Conservation (phyloP, 495 filamentous ascomycete genomes). For the Aspergillus hancockii region DNA sequence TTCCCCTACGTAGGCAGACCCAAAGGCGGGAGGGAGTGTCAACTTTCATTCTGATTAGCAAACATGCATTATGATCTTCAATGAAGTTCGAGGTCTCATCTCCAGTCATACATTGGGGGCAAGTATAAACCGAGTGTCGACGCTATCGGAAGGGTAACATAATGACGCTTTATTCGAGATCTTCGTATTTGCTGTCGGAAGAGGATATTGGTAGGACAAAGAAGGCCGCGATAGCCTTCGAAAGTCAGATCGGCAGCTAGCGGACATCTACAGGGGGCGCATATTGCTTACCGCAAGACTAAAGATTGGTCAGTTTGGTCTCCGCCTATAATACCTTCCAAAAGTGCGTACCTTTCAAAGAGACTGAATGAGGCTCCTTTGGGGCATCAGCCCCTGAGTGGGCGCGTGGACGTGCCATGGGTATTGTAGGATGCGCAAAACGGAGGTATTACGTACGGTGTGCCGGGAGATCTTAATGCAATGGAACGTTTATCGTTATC, state of each 20-base stretch:
- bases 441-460: not conserved
- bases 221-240: constrained; percentile 58
- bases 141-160: constrained; percentile 50
- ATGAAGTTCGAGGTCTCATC: not conserved
- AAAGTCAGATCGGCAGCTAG: constrained; percentile 21
- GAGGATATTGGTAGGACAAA: constrained; percentile 56
- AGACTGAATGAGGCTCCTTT: constrained; percentile 82
- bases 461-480: not conserved
- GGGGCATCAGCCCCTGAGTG: constrained; percentile 55
- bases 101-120: constrained; percentile 53
- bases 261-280: not conserved
- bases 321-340: constrained; percentile 4
- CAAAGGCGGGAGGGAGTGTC: constrained; percentile 91
- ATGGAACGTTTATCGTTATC: constrained; percentile 14
- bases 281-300: constrained; percentile 51
- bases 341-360: constrained; percentile 66
- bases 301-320: constrained; percentile 28
- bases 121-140: constrained; percentile 57
- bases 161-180: constrained; percentile 54
- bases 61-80: not conserved
- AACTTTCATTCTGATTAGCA: constrained; percentile 45
- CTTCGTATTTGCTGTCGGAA: constrained; percentile 50
- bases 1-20: constrained; percentile 92
- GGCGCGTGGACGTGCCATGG: constrained; percentile 49
- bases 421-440: not conserved